Percentiles rank a stretch among this genome's conserved stretches.
phyloP scores from a whole-genome alignment of 108 stramenopile species.

The Pseudonitzschia pungens region DNA sequence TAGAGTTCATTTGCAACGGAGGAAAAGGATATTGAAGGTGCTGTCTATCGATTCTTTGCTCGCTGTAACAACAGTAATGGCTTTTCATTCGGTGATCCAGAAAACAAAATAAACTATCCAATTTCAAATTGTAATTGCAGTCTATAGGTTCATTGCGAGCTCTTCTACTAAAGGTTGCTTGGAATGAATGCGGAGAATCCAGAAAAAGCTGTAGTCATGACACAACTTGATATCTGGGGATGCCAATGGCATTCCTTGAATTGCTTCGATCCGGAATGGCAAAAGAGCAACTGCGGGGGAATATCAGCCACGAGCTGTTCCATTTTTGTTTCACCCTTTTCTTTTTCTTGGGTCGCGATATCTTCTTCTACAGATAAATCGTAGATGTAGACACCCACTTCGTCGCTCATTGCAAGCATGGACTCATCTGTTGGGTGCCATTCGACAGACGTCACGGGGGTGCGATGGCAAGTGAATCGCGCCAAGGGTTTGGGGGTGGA shows the following conservation, averaged over 20 bases:
- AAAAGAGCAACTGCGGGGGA: constrained; percentile 97
- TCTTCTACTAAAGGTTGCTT: constrained; percentile 62
- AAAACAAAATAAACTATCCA: no score
- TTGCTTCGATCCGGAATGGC: constrained; percentile 90
- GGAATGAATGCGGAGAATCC: constrained; percentile 96
- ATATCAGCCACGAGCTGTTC: constrained; percentile 61
- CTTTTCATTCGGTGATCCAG: no score
- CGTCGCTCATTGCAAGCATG: constrained; percentile 86
- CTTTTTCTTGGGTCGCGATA: constrained; percentile 26
- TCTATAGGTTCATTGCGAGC: background rate
- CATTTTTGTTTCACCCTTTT: constrained; percentile 19
- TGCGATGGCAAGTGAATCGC: constrained; percentile 84
- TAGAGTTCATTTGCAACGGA: no score
- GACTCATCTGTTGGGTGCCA: constrained; percentile 98
- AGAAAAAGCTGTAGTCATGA: constrained; percentile 93
- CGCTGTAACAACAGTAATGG: no score
- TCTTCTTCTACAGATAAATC: constrained; percentile 98
- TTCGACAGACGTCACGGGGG: constrained; percentile 92
- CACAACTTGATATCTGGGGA: constrained; percentile 94
- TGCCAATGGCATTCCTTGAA: constrained; percentile 97
- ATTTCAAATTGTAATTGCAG: background rate
- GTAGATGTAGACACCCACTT: constrained; percentile 90
- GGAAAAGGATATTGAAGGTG: no score
- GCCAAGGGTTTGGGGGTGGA: constrained; percentile 71
- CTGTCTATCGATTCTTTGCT: no score